phyloP scores from a whole-genome alignment of 371 early-diverging fungal genomes.

The Mucor ambiguus region DNA sequence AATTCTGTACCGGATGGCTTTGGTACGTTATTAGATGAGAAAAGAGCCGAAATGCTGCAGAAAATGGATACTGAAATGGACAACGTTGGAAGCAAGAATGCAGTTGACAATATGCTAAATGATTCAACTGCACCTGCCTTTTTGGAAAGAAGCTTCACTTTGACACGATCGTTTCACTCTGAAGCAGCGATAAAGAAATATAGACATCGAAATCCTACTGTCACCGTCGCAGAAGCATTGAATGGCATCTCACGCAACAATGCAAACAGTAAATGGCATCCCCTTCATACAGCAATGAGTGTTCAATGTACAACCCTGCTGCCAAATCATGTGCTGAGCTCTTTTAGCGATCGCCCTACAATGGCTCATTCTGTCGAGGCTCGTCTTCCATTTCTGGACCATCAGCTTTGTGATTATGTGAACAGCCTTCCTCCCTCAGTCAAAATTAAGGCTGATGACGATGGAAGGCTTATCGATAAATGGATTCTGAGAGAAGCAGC shows the following conservation, averaged over 20 bases:
- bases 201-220: conserved; percentile 10
- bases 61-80: neutral
- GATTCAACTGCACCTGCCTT: neutral
- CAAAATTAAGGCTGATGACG: conserved; percentile 14
- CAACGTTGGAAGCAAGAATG: neutral
- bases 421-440: conserved; percentile 29
- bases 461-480: conserved; percentile 23
- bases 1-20: conserved; percentile 17
- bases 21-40: conserved; percentile 8
- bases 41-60: neutral
- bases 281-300: conserved; percentile 26
- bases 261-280: conserved; percentile 27
- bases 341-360: conserved; percentile 25
- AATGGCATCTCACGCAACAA: conserved; percentile 24
- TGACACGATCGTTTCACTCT: neutral
- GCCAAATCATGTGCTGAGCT: conserved; percentile 19
- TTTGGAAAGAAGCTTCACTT: neutral
- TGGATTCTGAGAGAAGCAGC: conserved; percentile 29
- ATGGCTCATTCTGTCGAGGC: conserved; percentile 35
- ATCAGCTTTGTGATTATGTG: conserved; percentile 25
- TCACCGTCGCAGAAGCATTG: conserved; percentile 13
- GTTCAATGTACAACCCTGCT: conserved; percentile 22
- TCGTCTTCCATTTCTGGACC: conserved; percentile 28
- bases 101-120: neutral
- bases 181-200: neutral